Percentiles rank a stretch among this genome's conserved stretches.
phyloP scores from a whole-genome alignment of 495 filamentous ascomycete species.

The Apiosordaria backusii region DNA sequence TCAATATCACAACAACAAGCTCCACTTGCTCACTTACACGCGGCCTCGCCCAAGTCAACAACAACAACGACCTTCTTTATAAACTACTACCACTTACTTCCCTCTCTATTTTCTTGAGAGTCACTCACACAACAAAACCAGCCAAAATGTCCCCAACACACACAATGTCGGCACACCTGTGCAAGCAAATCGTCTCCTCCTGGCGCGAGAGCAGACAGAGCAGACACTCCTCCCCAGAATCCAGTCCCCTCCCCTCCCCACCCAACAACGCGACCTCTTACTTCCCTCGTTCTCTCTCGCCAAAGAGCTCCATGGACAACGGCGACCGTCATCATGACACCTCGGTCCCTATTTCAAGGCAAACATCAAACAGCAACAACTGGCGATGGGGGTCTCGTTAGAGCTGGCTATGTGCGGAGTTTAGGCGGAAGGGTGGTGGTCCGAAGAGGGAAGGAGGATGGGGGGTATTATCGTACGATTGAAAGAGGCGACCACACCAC shows the following conservation, averaged over 20 bases:
- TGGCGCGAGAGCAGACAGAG: slow-evolving; percentile 42
- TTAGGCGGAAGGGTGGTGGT: background rate
- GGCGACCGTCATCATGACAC: slow-evolving; percentile 29
- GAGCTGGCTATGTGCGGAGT: background rate
- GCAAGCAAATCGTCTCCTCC: slow-evolving; percentile 49
- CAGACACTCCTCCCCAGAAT: slow-evolving; percentile 34
- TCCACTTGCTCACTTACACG: slow-evolving; percentile 1
- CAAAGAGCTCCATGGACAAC: slow-evolving; percentile 43
- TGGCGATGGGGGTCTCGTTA: slow-evolving; percentile 30
- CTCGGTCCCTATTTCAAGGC: slow-evolving; percentile 4
- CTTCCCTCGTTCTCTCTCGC: slow-evolving; percentile 36
- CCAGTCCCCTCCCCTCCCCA: slow-evolving; percentile 27
- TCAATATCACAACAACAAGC: background rate
- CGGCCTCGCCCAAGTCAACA: background rate
- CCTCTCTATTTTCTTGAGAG: background rate
- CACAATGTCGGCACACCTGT: slow-evolving; percentile 52
- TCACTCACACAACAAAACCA: background rate
- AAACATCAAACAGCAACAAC: slow-evolving; percentile 15
- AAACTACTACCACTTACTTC: background rate
- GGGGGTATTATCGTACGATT: background rate
- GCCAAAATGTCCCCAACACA: slow-evolving; percentile 48
- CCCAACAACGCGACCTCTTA: slow-evolving; percentile 24
- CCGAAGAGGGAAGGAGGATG: background rate
- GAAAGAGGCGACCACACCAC: background rate
- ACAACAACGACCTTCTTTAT: background rate